Percentiles rank a stretch among this genome's conserved stretches.
phyloP scores from a whole-genome alignment of 2,329 filamentous ascomycete species.

The Stenocarpella maydis region DNA sequence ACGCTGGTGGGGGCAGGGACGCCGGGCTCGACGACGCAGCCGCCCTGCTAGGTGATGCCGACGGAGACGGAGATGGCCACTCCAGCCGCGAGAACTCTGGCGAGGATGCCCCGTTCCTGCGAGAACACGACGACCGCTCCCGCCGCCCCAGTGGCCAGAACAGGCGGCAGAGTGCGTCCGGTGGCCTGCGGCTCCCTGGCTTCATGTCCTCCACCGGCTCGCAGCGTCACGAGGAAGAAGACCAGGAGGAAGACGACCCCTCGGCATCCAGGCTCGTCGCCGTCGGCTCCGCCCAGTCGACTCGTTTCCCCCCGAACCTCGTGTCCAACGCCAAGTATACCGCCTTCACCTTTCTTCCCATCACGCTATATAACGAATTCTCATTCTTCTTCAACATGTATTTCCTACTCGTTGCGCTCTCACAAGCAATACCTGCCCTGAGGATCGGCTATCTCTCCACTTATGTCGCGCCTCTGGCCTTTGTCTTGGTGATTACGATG shows the following conservation, averaged over 20 bases:
- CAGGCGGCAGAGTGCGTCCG: constrained; percentile 53
- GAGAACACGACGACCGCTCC: constrained; percentile 47
- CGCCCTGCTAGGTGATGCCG: constrained; percentile 62
- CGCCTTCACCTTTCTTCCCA: constrained; percentile 88
- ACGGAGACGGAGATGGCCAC: constrained; percentile 54
- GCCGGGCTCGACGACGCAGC: constrained; percentile 72
- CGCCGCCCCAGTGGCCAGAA: constrained; percentile 51
- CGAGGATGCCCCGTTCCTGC: constrained; percentile 79
- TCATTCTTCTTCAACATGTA: constrained; percentile 99
- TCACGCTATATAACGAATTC: constrained; percentile 97
- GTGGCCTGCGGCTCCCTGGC: constrained; percentile 69
- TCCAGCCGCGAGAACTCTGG: constrained; percentile 58
- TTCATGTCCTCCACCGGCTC: constrained; percentile 62
- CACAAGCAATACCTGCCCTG: constrained; percentile 87
- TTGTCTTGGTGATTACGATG: constrained; percentile 90
- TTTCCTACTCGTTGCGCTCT: constrained; percentile 92
- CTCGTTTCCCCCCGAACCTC: constrained; percentile 86
- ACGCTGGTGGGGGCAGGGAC: constrained; percentile 64
- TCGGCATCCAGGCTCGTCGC: constrained; percentile 77
- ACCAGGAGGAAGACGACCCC: constrained; percentile 66
- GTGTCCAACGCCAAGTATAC: constrained; percentile 99
- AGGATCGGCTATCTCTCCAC: constrained; percentile 95
- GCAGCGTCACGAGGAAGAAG: constrained; percentile 55
- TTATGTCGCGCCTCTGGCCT: constrained; percentile 90
- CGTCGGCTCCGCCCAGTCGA: constrained; percentile 76